Evolutionary conservation across 1,139 yeast genomes (phyloP).

Genomic region (Candida dubliniensis): DNA sequence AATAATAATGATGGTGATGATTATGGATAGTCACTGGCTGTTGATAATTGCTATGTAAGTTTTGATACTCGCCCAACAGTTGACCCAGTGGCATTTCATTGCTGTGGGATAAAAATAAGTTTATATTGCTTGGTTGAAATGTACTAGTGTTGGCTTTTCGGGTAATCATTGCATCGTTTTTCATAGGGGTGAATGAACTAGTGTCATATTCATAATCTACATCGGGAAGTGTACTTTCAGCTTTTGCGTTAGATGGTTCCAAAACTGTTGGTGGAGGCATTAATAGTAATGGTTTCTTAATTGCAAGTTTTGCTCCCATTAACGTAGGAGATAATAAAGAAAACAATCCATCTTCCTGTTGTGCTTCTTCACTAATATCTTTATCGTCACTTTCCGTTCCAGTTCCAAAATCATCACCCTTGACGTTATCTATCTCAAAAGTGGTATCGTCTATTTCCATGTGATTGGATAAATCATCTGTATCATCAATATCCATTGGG

Average conservation of each 20-base stretch:
- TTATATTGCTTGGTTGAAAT: constrained; percentile 12
- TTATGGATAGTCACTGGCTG: constrained; percentile 40
- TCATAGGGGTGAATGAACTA: constrained; percentile 11
- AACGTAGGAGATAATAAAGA: constrained; percentile 34
- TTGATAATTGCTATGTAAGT: constrained; percentile 3
- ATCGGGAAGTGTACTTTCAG: constrained; percentile 1
- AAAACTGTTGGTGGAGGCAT: constrained; percentile 21
- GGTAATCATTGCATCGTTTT: constrained; percentile 6
- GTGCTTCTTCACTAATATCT: not conserved
- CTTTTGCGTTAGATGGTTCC: not conserved
- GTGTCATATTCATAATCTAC: constrained; percentile 28
- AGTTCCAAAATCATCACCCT: not conserved
- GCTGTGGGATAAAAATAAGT: constrained; percentile 21
- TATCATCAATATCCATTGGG: constrained; percentile 20
- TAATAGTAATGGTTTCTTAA: constrained; percentile 26
- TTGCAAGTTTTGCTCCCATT: constrained; percentile 41
- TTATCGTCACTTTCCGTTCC: not conserved
- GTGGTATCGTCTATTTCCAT: not conserved
- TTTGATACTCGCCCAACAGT: not conserved
- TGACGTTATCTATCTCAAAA: not conserved
- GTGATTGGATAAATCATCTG: not conserved
- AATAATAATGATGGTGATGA: constrained; percentile 38
- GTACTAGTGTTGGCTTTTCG: constrained; percentile 6
- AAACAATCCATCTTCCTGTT: constrained; percentile 11
- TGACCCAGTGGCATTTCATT: not conserved